Base-by-base conservation (phyloP, 257 asterid genomes). In the Forsythia suspensa region DNA sequence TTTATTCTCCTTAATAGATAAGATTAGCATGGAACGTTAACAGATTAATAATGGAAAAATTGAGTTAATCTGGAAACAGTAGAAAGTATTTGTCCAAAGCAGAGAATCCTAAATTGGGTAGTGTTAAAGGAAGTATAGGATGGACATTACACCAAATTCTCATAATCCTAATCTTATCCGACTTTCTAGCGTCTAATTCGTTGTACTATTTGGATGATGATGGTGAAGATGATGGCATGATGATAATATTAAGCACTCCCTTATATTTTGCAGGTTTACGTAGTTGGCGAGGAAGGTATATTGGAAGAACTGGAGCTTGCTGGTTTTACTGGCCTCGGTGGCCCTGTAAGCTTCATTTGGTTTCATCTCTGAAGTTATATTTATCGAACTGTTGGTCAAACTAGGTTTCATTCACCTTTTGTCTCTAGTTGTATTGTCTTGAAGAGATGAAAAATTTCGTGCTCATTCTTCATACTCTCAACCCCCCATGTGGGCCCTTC, bases 251-350 rank as follows among this genome's bases (percentile, higher is more conserved):
- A 71, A 76, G 24, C 74, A n/a, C 52, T 72, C 37, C 61, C 74
- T 72, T 82, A 75, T 16, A 73, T 83, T 66, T 80, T 78, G 74
- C 90, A 95, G 99, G 97, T 95, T 74, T 95, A 95, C 81, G 99
- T 92, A 40, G 88, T 95, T 80, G 99, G 99, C 13, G 98, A 86
- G 82, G 96, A 92, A 80, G 99, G 99, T 87, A 93, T 95, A 80
- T 37, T 84, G 83, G 97, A 93, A 80, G 98, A 95, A 84, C 81
- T 93, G 82, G 83, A 84, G 82, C 95, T 80, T 24, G 98, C 96
- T 77, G 99, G 99, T 76, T 95, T 84, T 79, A 83, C 90, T 52
- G 82, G 85, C 79, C 89, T 93, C 34, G 99, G 99, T 73, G 99
- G 99, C 77, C 91, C 99, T 46, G 99, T 93, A 90, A 88, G 97